phyloP scores from a whole-genome alignment of 75 land plant species.

The Larix kaempferi region DNA sequence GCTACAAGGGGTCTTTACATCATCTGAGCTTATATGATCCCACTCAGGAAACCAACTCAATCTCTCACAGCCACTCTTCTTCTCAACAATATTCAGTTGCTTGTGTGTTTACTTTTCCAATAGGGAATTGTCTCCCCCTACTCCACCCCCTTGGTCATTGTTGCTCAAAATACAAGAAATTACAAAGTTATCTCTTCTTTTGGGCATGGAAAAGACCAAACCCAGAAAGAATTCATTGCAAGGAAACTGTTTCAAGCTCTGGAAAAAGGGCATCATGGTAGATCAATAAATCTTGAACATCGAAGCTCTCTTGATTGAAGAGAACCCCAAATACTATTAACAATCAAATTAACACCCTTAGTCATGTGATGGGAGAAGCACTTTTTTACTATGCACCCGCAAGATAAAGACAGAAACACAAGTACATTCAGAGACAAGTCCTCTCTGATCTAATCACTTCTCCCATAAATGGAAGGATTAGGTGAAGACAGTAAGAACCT shows the following conservation, averaged over 20 bases:
- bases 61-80: background rate
- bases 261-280: slow-evolving; percentile 35
- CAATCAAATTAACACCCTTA: no score
- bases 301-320: slow-evolving; percentile 9
- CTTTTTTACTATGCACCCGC: no score
- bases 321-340: slow-evolving; percentile 30
- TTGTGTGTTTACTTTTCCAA: background rate
- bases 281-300: slow-evolving; percentile 24
- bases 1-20: slow-evolving; percentile 58
- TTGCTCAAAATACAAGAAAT: background rate
- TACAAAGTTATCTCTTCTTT: background rate
- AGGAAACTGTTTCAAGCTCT: slow-evolving; percentile 53
- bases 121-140: background rate
- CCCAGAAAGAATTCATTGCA: slow-evolving; percentile 32
- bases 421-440: no score
- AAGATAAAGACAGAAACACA: no score
- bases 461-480: no score
- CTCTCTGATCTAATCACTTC: no score
- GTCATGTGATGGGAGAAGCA: no score
- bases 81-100: background rate
- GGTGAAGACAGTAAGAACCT: no score
- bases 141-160: slow-evolving; percentile 11
- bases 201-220: background rate
- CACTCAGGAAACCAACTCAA: slow-evolving; percentile 29
- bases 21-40: slow-evolving; percentile 41